Base-by-base conservation (phyloP, 306 rosid species). In the Dryas octopetala region DNA sequence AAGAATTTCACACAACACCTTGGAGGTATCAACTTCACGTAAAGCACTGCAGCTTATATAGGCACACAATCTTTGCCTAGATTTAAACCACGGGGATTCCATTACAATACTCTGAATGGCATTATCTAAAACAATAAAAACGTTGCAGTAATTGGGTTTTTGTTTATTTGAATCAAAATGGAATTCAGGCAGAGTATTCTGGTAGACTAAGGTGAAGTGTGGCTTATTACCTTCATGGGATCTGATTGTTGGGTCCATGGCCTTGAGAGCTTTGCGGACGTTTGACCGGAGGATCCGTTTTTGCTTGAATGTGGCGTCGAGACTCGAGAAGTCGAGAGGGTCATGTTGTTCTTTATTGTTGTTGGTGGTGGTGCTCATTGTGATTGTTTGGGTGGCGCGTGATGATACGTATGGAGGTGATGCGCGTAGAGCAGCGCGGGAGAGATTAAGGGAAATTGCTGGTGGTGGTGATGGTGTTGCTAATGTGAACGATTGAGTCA, bases 71-170 rank as follows among this genome's bases (percentile, higher is more conserved):
- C 93, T 77, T 74, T 47, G 75, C 79, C 88, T 83, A 28, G 97
- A 88, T 86, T 78, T 85, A 78, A 95, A 95, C 97, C 97, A 95
- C 0, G 97, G 89, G 71, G 99, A 86, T 57, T 76, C 92, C 78
- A 87, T 59, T 66, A 95, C 76, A 38, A 89, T 64, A 51, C 76
- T 84, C 82, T 95, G 97, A 86, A 95, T 83, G 26, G 78, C 87
- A 70, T 80, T 66, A 74, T 95, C 97, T 95, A 76, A 63, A 59
- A 50, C 50, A 32, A 62, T 59, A 60, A 26, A 46, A 61, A 68
- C 23, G 40, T 71, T 13, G 23, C 41, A 43, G 26, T 50, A 13
- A 28, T 69, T 50, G 50, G 69, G 57, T 26, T 54, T 59, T 46
- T 45, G 5, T 43, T 19, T 17, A n/a, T 46, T 26, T n/a, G 46